Conservation (phyloP, 441 rosid species). For the Daphne laureola region DNA sequence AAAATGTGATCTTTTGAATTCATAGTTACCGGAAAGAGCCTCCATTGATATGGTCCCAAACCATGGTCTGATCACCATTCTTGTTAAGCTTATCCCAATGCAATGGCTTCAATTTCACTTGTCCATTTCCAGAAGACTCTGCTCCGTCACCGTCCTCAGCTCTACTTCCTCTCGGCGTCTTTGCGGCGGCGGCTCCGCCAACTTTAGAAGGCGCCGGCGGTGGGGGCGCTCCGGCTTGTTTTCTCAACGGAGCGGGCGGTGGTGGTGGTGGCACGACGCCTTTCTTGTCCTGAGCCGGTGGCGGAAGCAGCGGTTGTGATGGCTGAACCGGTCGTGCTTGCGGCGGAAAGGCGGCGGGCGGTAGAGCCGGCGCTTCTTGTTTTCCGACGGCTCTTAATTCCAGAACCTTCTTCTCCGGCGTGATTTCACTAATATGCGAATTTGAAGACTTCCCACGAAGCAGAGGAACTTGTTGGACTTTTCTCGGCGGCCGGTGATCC, state of each 20-base stretch:
- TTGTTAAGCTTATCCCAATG: constrained; percentile 91
- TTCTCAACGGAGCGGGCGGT: constrained; percentile 13
- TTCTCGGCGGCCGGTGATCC: constrained; percentile 14
- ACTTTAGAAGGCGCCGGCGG: constrained; percentile 35
- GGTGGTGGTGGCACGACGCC: constrained; percentile 32
- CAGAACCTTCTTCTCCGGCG: constrained; percentile 15
- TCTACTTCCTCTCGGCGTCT: constrained; percentile 32
- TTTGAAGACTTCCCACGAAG: constrained; percentile 60
- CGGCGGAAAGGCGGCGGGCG: constrained; percentile 25
- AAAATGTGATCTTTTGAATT: not conserved
- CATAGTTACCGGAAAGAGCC: constrained; percentile 78
- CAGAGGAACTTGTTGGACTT: constrained; percentile 47
- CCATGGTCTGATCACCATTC: constrained; percentile 72
- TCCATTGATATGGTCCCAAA: constrained; percentile 78
- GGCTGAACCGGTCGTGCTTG: constrained; percentile 24
- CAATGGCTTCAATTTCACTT: constrained; percentile 75
- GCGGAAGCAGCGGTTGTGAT: constrained; percentile 19
- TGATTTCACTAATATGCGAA: constrained; percentile 35
- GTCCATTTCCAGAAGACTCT: constrained; percentile 35
- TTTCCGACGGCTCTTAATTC: constrained; percentile 18
- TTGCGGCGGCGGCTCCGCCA: constrained; percentile 16
- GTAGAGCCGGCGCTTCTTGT: constrained; percentile 22
- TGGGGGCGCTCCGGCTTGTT: constrained; percentile 21
- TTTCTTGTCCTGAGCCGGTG: constrained; percentile 20
- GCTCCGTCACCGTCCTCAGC: constrained; percentile 14